Base-by-base conservation (phyloP, 2,329 filamentous ascomycete genomes). In the Fusarium ambrosium region DNA sequence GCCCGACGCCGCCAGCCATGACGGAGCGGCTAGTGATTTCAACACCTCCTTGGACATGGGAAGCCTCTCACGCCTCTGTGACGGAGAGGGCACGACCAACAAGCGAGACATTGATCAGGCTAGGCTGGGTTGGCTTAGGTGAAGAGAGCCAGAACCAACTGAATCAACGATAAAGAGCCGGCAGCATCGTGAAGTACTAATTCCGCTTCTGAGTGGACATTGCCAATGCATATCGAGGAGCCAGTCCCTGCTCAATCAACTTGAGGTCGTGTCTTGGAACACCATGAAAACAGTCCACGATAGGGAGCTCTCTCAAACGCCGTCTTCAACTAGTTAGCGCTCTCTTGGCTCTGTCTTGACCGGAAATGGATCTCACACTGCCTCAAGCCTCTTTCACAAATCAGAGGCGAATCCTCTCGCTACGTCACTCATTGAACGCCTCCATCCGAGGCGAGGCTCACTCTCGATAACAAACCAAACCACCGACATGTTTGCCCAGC, bases 201-300 rank as follows among this genome's bases (percentile, higher is more conserved):
- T 55, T 45, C 63, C 63, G 60, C 62, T 64, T 56, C 36, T n/a
- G 60, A 61, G 59, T 64, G 65, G 72, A 41, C 65, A 53, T 72
- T 37, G 32, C 48, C 43, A 53, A 75, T 73, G 62, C 60, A 66
- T 45, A 36, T 65, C 41, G 51, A 22, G 27, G 51, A 61, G 53
- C 53, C 41, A 63, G 39, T 55, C 65, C 55, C 39, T 29, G 37
- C 20, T 43, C 45, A 67, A 64, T 48, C 60, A 70, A 32, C 45
- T 65, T 70, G 66, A 32, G 27, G 58, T 64, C 58, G 62, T 75
- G 72, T 75, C 73, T 75, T 62, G 70, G 58, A 70, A 73, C 70
- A 61, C 66, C 70, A 68, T 60, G 34, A 58, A 45, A 75, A 29
- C 66, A 71, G 53, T 62, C n/a, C 41, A 65, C 27, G 51, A 24